Base-by-base conservation (phyloP, 129 eudicot genomes). In the Tagetes erecta region DNA sequence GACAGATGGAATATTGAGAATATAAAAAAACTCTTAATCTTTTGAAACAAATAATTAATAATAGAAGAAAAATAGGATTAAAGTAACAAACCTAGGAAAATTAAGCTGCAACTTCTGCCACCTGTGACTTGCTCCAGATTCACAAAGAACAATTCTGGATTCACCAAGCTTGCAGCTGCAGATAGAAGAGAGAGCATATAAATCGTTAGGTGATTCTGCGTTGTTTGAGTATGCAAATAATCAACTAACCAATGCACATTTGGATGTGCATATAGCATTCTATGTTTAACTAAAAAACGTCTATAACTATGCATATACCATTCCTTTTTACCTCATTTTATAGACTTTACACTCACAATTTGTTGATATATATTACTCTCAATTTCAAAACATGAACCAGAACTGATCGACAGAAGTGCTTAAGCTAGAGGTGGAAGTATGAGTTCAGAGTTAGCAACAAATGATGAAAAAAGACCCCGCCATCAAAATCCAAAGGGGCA, bases 131-230 rank as follows among this genome's bases (percentile, higher is more conserved):
- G 82, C 84, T 67, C 94, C 97, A 52, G 97, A 65, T 84, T 95
- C 99, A 76, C 97, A 91, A 70, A 95, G 67, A 74, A 95, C 49
- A 63, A 91, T 87, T 78, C 95, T 85, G 64, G 92, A 87, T 80
- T 95, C 96, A 36, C 99, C 99, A 78, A 95, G 99, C 80, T 91
- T 91, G 80, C 99, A 95, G 53, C 99, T 95, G 90, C 73, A 53
- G 64, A 72, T 35, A 46, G 46, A 64, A 14, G 33, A 36, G 33
- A 45, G 11, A 51, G 10, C 3, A 34, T 0, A 47, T 8, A 38
- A 11, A 70, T 27, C 9, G 58, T 75, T 65, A 65, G 70, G 30
- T 73, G 46, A 60, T 59, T 34, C 33, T 59, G 77, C 35, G 11
- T 9, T 53, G 49, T 52, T 53, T 67, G 8, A 12, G 20, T n/a